Base-by-base conservation (phyloP, 225 moss, liverwort and hornwort species). In the Physcomitrellopsis africana region DNA sequence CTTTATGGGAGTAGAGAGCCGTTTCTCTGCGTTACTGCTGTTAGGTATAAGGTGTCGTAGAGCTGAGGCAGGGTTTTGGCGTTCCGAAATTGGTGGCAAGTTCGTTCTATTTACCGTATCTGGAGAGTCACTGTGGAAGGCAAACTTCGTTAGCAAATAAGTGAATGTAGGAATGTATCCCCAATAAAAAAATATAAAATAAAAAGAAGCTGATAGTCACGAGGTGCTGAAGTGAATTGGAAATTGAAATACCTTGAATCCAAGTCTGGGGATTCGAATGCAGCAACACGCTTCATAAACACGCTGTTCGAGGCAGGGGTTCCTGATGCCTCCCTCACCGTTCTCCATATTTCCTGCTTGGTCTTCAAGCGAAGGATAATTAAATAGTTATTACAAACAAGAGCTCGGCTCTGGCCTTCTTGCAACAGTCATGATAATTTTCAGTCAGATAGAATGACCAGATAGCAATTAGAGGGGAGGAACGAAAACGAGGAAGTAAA, bases 291-390 rank as follows among this genome's bases (percentile, higher is more conserved):
- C 54, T 69, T 74, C 11, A 59, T 22, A 22, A 55, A 70, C 51
- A 32, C 70, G 45, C 17, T 68, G 1, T 67, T 79, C 24, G 55
- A 75, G 55, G 63, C 27, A 59, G 57, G 77, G 59, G 65, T 76
- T 75, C 72, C 76, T 72, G 74, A 67, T 47, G 77, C 73, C 63
- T 83, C 83, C 74, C 85, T 87, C 9, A 91, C 83, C 69, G 81
- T 83, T 74, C 79, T 90, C 76, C 73, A 80, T 11, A 84, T 76
- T 72, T 90, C 93, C 81, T 91, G 86, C 60, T 63, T 37, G 32
- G 1, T 37, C 4, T 37, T 37, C 32, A 37, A 7, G 7, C 5
- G 32, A 37, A 7, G 32, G 32, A 37, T 37, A 37, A 37, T 37
- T 37, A 1, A 37, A 37, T 37, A 37, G 32, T 37, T 37, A 37